Base-by-base conservation (phyloP, 352 stramenopile species). In the Pythium rishiriense region DNA sequence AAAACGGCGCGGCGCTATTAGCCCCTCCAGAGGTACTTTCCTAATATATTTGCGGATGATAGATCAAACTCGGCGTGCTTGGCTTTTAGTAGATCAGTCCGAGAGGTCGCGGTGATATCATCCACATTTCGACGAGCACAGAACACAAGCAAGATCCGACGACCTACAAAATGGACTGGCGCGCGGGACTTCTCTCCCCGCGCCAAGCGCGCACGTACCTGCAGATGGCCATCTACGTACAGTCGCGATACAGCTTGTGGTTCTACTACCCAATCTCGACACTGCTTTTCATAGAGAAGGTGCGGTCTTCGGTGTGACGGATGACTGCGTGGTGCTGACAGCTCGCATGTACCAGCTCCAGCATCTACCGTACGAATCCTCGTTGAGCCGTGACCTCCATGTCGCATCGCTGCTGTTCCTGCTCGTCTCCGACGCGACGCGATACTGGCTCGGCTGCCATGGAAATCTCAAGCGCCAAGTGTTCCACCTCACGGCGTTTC, bases 221-320 rank as follows among this genome's bases (percentile, higher is more conserved):
- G 35, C 79, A 90, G 64, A 76, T 90, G 62, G 37, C 68, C 21
- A 88, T 90, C 57, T 85, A 69, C 61, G 76, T 79, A 62, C 71
- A 89, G 41, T 69, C 69, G 21, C 85, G 70, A 64, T 87, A 85
- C 61, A 76, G 69, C 12, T 47, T 75, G 17, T 73, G 85, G 33
- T 86, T 88, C 60, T 65, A 45, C 42, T 87, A 90, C 58, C 80
- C 83, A 0, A 73, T 87, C 11, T 83, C 81, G 12, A 74, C 72
- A 41, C 65, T 89, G 17, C 70, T 92, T 10, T 54, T 92, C 24
- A 53, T 74, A 11, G 79, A 90, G 59, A 92, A 92, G 73, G 79
- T 89, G 17, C 8, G 29, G 64, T 39, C 17, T 26, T 12, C 5
- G n/a, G 7, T 14, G 8, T 49, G 43, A 17, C 31, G 10, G 6